Conservation (phyloP, 163 green algal genomes). For the Coccomyxa subellipsoidea region DNA sequence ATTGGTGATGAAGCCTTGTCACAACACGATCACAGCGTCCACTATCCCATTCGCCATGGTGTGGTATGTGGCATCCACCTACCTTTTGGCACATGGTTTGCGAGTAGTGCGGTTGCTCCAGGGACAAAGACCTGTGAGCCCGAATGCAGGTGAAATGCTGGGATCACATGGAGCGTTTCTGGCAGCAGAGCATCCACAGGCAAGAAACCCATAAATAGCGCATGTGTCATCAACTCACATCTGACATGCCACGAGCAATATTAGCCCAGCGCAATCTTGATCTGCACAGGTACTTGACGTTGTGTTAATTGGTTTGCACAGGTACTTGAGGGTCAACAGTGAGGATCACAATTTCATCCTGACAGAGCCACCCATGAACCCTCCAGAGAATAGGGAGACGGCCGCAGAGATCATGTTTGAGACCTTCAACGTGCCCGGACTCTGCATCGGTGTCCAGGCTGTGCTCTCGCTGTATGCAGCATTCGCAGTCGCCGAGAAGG, state of each 20-base stretch:
- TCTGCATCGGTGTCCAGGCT: slow-evolving; percentile 76
- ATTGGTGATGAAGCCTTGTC: slow-evolving; percentile 48
- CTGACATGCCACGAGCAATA: not conserved
- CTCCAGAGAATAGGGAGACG: slow-evolving; percentile 63
- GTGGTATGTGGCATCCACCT: slow-evolving; percentile 20
- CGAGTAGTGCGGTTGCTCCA: too few species aligned
- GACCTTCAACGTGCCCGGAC: slow-evolving; percentile 69
- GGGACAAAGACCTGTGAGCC: not conserved
- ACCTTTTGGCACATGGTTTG: too few species aligned
- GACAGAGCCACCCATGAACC: slow-evolving; percentile 72
- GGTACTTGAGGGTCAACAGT: slow-evolving; percentile 63
- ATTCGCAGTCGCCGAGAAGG: slow-evolving; percentile 25
- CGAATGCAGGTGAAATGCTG: slow-evolving; percentile 61
- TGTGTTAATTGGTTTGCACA: slow-evolving; percentile 13
- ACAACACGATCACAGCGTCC: slow-evolving; percentile 35
- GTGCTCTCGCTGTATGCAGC: slow-evolving; percentile 71
- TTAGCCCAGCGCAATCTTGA: not conserved
- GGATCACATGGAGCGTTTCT: slow-evolving; percentile 73
- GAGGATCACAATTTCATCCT: slow-evolving; percentile 76
- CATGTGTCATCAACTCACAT: too few species aligned
- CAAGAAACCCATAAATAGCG: not conserved
- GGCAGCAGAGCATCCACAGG: slow-evolving; percentile 47
- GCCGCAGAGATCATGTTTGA: slow-evolving; percentile 80
- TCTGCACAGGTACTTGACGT: not conserved
- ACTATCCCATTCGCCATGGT: slow-evolving; percentile 46